A percentile compares a stretch with the other conserved stretches of the same genome.
Conservation (phyloP, 2,329 filamentous ascomycete genomes). For the Stagonosporopsis vannaccii region DNA sequence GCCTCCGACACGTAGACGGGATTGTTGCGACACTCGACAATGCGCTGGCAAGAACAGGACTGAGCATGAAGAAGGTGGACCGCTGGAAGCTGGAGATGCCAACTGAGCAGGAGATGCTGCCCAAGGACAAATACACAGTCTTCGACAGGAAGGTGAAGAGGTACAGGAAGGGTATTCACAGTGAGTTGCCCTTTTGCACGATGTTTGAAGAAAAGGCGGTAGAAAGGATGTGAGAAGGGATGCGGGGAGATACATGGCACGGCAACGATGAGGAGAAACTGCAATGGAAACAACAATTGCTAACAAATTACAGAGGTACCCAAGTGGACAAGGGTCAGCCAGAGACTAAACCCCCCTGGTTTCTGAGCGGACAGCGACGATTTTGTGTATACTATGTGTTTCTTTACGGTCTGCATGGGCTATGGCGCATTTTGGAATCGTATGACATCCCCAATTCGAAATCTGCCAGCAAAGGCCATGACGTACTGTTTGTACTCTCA, state of each 20-base stretch:
- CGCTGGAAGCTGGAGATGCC: constrained; percentile 97
- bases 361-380: constrained; percentile 62
- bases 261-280: background rate
- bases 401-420: constrained; percentile 28
- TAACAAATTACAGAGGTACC: constrained; percentile 65
- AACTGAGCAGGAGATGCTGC: constrained; percentile 91
- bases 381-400: constrained; percentile 38
- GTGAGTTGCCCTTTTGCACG: constrained; percentile 62
- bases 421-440: constrained; percentile 22
- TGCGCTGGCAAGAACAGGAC: constrained; percentile 75
- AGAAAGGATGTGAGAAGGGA: too few species aligned
- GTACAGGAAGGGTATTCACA: constrained; percentile 97
- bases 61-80: constrained; percentile 77
- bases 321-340: constrained; percentile 93
- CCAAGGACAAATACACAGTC: constrained; percentile 96
- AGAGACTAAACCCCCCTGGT: constrained; percentile 91
- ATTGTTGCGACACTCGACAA: constrained; percentile 84
- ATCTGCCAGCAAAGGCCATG: background rate
- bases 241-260: background rate
- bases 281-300: constrained; percentile 53
- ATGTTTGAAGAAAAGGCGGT: background rate
- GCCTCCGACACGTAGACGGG: constrained; percentile 72
- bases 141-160: constrained; percentile 96
- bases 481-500: background rate
- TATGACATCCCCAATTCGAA: constrained; percentile 7